Conservation (phyloP, 169 alveolate species). For the Ichthyophthirius multifiliis region DNA sequence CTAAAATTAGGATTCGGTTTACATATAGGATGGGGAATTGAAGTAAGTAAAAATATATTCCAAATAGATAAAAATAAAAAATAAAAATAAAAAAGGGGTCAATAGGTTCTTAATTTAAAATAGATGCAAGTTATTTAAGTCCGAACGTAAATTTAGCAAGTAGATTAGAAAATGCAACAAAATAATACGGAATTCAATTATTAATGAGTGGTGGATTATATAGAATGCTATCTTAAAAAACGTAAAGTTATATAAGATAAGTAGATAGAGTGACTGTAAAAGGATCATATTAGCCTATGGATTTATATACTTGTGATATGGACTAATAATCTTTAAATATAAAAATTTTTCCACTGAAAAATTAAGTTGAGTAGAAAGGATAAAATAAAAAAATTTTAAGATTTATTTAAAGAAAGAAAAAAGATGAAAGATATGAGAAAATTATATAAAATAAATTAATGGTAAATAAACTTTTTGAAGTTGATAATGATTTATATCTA, state of each 20-base stretch:
- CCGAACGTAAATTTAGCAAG: slow-evolving; percentile 93
- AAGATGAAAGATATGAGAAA: neutral
- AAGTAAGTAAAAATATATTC: slow-evolving; percentile 42
- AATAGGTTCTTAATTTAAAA: slow-evolving; percentile 93
- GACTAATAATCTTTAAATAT: slow-evolving; percentile 17
- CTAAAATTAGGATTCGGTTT: slow-evolving; percentile 60
- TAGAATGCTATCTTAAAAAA: slow-evolving; percentile 45
- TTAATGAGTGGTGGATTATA: slow-evolving; percentile 57
- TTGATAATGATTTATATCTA: slow-evolving; percentile 1
- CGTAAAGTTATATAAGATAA: slow-evolving; percentile 60
- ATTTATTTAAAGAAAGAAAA: neutral
- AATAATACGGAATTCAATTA: slow-evolving; percentile 85
- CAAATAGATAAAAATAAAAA: neutral
- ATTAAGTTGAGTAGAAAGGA: neutral
- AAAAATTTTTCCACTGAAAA: neutral
- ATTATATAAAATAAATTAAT: slow-evolving; percentile 3
- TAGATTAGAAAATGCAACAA: slow-evolving; percentile 91
- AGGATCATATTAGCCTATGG: slow-evolving; percentile 73
- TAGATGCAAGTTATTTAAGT: slow-evolving; percentile 93
- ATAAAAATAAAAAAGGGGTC: slow-evolving; percentile 82
- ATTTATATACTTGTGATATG: slow-evolving; percentile 78
- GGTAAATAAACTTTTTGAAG: neutral
- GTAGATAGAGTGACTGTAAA: slow-evolving; percentile 81
- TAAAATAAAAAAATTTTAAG: neutral
- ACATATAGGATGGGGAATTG: slow-evolving; percentile 63